Base-by-base conservation (phyloP, 2,329 filamentous ascomycete genomes). In the Metarhizium sp. region DNA sequence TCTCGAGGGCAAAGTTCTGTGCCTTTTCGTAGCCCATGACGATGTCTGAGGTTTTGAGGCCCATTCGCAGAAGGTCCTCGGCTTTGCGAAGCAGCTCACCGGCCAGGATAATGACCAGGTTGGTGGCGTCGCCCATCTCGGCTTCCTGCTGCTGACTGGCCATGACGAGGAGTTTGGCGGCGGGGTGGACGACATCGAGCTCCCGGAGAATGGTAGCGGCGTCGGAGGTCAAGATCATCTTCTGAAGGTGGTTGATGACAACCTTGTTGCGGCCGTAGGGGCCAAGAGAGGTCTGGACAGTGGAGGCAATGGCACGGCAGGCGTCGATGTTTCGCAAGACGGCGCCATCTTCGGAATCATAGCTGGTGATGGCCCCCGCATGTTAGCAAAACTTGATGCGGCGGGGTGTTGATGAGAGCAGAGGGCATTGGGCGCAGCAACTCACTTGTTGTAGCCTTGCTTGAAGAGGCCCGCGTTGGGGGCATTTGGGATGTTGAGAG, bases 191-290 rank as follows among this genome's bases (percentile, higher is more conserved):
- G 60, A 99, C 94, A 68, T 99, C 94, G 72, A 99, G 85, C 77
- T 99, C 95, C 68, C 91, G 87, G 64, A 99, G 82, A 70, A 99
- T 99, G 47, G 94, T 97, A 62, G 94, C 94, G 61, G 94, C 94
- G 70, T 99, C 94, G 58, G 92, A 97, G 64, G 95, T 99, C 61
- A 99, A 80, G 66, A 96, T 95, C 94, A 99, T 96, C 81, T 99
- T 99, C 74, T 96, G 90, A 60, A 99, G 81, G 77, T 99, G 95
- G 80, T 99, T 99, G 80, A 99, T 97, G 77, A 99, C 90, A 69
- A 99, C 92, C 79, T 99, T 99, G 81, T 99, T 99, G 74, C 94
- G 89, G 68, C 94, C 94, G 75, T 96, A 96, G 58, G 94, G 94
- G 53, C 94, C 95, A 40, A 99, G 82, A 49, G 94, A 97, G 56